Percentiles rank a stretch among this genome's conserved stretches.
Conservation (phyloP, 2,329 filamentous ascomycete genomes). For the Nigrospora osmanthi region DNA sequence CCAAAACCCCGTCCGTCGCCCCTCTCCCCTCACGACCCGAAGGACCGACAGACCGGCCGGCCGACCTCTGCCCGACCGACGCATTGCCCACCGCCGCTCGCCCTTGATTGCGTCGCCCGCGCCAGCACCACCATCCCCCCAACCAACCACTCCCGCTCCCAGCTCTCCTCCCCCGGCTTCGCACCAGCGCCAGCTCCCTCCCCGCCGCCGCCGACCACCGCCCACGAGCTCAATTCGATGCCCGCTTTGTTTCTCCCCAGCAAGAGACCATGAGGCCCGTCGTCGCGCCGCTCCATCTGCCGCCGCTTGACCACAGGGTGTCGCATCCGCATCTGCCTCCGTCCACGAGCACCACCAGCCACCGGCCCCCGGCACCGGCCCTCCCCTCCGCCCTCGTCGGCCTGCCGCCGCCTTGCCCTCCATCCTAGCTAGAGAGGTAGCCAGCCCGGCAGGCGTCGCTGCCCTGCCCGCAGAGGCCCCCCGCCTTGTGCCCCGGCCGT, state of each 20-base stretch:
- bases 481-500: conserved; percentile 13
- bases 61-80: no score
- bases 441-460: no score
- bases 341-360: conserved; percentile 15
- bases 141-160: background rate
- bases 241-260: conserved; percentile 4
- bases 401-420: conserved; percentile 11
- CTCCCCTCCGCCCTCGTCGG: conserved; percentile 7
- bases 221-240: background rate
- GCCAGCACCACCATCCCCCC: background rate
- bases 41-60: no score
- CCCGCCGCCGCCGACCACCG: background rate
- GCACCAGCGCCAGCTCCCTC: background rate
- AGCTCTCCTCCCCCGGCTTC: background rate
- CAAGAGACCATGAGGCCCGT: conserved; percentile 26
- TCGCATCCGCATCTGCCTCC: conserved; percentile 20
- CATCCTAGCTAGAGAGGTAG: no score
- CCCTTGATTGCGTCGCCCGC: no score
- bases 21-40: no score
- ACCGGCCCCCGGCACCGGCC: conserved; percentile 21
- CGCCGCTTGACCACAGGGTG: conserved; percentile 23
- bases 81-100: no score
- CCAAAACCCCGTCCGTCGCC: no score
- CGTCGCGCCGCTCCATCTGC: conserved; percentile 17
- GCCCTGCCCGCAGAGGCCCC: conserved; percentile 2